These are phyloP conservation scores for Dactylellina cionopaga DNA, from an alignment of 2,329 filamentous ascomycete species.

Conservation along the genomic window DNA sequence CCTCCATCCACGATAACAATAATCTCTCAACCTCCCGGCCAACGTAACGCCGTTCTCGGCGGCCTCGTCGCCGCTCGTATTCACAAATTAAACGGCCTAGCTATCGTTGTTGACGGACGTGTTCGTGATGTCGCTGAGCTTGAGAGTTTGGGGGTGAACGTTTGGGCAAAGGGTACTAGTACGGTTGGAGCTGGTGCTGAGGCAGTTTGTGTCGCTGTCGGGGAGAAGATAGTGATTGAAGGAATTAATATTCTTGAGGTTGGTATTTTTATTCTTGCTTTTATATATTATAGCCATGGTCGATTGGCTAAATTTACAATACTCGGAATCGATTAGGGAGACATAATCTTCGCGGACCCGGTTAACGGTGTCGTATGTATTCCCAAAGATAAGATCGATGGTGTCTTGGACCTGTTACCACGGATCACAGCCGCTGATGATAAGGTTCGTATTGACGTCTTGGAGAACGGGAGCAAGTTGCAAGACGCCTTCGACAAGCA, in stretches of 20 bases:
- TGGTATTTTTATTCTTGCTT: constrained; percentile 6
- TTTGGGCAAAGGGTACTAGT: constrained; percentile 69
- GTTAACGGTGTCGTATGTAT: constrained; percentile 76
- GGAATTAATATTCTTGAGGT: constrained; percentile 60
- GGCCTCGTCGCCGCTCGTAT: constrained; percentile 79
- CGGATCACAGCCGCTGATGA: constrained; percentile 67
- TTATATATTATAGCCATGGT: not conserved
- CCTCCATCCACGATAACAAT: constrained; percentile 71
- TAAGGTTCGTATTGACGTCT: constrained; percentile 73
- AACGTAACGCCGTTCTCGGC: constrained; percentile 77
- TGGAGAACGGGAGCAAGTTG: constrained; percentile 68
- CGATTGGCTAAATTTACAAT: constrained; percentile 59
- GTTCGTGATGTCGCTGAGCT: constrained; percentile 70
- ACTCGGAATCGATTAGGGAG: constrained; percentile 63
- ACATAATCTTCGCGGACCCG: constrained; percentile 76
- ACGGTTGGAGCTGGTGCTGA: constrained; percentile 69
- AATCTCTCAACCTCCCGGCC: constrained; percentile 72
- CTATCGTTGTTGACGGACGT: constrained; percentile 74
- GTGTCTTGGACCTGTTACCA: constrained; percentile 71
- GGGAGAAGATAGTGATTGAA: constrained; percentile 61
- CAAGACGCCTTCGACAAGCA: constrained; percentile 74
- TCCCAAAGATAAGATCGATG: constrained; percentile 69
- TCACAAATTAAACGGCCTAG: constrained; percentile 70
- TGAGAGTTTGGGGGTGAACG: constrained; percentile 68
- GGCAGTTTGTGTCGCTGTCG: constrained; percentile 68